phyloP scores from a whole-genome alignment of 805 yeast species.

The Saccharomycopsis sp. region DNA sequence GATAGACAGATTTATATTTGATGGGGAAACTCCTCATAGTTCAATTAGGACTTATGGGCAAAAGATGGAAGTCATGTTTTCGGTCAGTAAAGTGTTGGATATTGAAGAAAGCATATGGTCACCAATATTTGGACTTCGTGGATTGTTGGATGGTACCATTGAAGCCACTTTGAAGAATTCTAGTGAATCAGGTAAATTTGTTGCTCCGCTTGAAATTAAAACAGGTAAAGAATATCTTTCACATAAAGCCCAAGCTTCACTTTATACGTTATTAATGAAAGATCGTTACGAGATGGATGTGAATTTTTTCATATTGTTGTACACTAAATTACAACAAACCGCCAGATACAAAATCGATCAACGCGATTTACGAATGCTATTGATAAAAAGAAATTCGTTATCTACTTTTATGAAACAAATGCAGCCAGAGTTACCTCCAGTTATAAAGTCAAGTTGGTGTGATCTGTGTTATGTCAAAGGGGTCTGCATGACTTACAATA shows the following conservation, averaged over 20 bases:
- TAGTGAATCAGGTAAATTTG: constrained; percentile 33
- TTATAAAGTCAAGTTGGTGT: constrained; percentile 47
- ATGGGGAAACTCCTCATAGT: constrained; percentile 17
- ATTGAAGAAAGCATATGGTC: constrained; percentile 92
- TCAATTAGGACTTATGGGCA: constrained; percentile 8
- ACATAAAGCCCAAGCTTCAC: constrained; percentile 81
- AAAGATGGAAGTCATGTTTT: constrained; percentile 34
- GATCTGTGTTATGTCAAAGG: constrained; percentile 51
- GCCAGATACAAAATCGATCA: constrained; percentile 45
- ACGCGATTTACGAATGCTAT: constrained; percentile 56
- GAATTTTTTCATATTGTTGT: constrained; percentile 59
- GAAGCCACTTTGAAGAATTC: constrained; percentile 44
- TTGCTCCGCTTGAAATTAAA: constrained; percentile 84
- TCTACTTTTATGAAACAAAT: constrained; percentile 52
- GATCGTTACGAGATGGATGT: constrained; percentile 74
- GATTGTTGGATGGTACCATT: constrained; percentile 82
- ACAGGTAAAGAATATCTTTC: constrained; percentile 64
- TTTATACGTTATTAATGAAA: constrained; percentile 70
- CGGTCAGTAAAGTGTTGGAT: constrained; percentile 63
- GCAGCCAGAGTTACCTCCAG: constrained; percentile 44
- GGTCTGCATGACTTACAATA: constrained; percentile 61
- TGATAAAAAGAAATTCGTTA: constrained; percentile 66
- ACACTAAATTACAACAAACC: constrained; percentile 55
- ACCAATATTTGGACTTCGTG: constrained; percentile 82
- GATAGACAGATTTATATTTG: constrained; percentile 40